Evolutionary conservation across 768 basidiomycete genomes (phyloP).

Genomic region (Mycena amicta): DNA sequence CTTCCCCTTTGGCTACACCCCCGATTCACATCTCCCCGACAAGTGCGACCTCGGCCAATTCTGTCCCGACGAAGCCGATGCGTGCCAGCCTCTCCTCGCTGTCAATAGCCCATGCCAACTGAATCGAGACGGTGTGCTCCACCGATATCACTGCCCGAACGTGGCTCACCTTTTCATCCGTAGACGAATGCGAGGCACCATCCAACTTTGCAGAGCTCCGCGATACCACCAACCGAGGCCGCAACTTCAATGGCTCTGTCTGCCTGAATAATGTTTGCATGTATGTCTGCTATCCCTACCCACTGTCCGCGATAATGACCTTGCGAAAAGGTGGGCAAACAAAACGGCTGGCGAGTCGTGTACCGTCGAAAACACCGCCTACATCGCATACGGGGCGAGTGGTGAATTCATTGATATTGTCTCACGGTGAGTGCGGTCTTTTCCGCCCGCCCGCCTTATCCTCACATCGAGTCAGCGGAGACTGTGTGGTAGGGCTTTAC

Average conservation of each 20-base stretch:
- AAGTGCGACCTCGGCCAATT: conserved; percentile 66
- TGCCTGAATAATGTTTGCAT: conserved; percentile 85
- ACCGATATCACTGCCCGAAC: not conserved
- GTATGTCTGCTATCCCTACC: conserved; percentile 48
- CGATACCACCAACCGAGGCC: conserved; percentile 66
- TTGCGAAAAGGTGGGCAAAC: conserved; percentile 73
- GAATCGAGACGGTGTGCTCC: conserved; percentile 76
- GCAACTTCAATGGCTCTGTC: conserved; percentile 80
- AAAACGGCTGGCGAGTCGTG: conserved; percentile 66
- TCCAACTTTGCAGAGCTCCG: conserved; percentile 63
- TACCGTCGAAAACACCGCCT: conserved; percentile 76
- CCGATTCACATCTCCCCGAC: conserved; percentile 51
- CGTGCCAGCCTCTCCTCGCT: conserved; percentile 59
- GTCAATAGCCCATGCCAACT: conserved; percentile 79
- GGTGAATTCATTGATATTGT: conserved; percentile 77
- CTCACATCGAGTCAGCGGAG: conserved; percentile 47
- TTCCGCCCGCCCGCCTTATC: not conserved
- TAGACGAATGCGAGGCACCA: conserved; percentile 79
- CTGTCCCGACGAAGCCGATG: conserved; percentile 83
- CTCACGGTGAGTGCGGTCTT: conserved; percentile 58
- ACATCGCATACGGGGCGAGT: conserved; percentile 64
- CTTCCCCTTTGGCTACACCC: conserved; percentile 70
- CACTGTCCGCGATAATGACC: no score
- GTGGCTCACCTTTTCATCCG: not conserved
- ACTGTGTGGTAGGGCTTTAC: conserved; percentile 74